phyloP scores from a whole-genome alignment of 2,329 filamentous ascomycete genomes.

The Blumeria hordei region DNA sequence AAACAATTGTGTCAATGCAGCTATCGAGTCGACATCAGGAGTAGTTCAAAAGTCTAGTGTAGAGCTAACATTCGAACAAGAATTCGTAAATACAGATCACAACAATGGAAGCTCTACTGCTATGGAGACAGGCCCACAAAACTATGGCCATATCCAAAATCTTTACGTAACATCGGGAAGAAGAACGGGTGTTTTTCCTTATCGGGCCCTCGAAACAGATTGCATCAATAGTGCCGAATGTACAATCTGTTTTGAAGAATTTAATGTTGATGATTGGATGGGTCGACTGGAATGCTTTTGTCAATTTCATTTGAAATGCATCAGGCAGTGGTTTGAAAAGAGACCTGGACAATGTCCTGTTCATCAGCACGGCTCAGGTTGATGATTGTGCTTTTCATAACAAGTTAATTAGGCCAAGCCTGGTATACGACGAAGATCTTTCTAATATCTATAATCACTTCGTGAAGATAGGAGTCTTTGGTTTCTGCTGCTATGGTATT shows the following conservation, averaged over 20 bases:
- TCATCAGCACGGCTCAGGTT: conserved; percentile 26
- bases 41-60: neutral
- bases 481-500: too few relatives aligned
- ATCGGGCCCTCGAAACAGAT: conserved; percentile 41
- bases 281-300: conserved; percentile 43
- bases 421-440: too few relatives aligned
- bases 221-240: conserved; percentile 43
- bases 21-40: conserved; percentile 4
- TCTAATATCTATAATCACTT: too few relatives aligned
- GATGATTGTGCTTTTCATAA: neutral
- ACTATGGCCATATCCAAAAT: neutral
- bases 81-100: neutral
- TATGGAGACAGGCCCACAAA: neutral
- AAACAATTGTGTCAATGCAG: conserved; percentile 23
- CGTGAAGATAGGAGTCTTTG: too few relatives aligned
- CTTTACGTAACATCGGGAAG: conserved; percentile 14
- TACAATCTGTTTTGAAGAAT: conserved; percentile 43
- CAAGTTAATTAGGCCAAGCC: neutral
- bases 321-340: conserved; percentile 35
- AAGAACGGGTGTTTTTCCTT: conserved; percentile 37
- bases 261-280: conserved; percentile 35
- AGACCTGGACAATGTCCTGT: conserved; percentile 40
- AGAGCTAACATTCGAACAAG: neutral
- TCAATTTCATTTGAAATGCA: conserved; percentile 36
- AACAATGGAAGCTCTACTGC: neutral